These are phyloP conservation scores for Leccinum sublutescens DNA, from an alignment of 768 basidiomycete genomes.

Conservation along the genomic window DNA sequence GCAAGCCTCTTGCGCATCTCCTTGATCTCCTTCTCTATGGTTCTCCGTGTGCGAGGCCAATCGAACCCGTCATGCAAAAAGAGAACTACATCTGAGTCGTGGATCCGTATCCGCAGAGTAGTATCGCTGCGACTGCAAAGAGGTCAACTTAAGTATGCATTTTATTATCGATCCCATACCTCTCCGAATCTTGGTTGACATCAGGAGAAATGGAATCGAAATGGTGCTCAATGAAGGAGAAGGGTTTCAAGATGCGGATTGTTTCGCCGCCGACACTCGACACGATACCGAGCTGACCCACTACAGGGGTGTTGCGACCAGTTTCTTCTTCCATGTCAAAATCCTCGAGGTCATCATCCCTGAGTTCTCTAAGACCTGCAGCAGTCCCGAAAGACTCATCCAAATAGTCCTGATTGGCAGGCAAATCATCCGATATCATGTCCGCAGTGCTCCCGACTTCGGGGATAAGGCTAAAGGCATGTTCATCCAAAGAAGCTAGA, in stretches of 20 bases:
- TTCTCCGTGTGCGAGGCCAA: conserved; percentile 81
- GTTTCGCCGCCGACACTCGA: conserved; percentile 82
- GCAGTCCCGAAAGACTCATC: conserved; percentile 79
- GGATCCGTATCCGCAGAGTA: conserved; percentile 51
- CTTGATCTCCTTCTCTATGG: conserved; percentile 85
- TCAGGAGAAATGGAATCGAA: conserved; percentile 67
- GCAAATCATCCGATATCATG: conserved; percentile 89
- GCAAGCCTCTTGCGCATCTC: conserved; percentile 88
- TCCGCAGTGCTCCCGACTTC: conserved; percentile 80
- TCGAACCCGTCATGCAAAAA: conserved; percentile 94
- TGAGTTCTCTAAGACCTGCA: conserved; percentile 69
- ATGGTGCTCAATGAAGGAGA: conserved; percentile 73
- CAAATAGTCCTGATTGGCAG: conserved; percentile 84
- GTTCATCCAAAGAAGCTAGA: conserved; percentile 74
- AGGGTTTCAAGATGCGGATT: conserved; percentile 66
- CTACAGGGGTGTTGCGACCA: conserved; percentile 13
- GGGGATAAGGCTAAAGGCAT: conserved; percentile 73
- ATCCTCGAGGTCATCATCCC: conserved; percentile 72
- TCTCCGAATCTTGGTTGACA: conserved; percentile 39
- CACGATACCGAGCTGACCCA: conserved; percentile 41
- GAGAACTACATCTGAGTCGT: conserved; percentile 61
- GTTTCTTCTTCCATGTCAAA: conserved; percentile 42
- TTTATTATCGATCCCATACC: conserved; percentile 39
- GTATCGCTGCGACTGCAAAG: conserved; percentile 44
- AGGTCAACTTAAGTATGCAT: conserved; percentile 5